Conservation (phyloP, 208 protist genomes). For the Acanthamoeba triangularis region DNA sequence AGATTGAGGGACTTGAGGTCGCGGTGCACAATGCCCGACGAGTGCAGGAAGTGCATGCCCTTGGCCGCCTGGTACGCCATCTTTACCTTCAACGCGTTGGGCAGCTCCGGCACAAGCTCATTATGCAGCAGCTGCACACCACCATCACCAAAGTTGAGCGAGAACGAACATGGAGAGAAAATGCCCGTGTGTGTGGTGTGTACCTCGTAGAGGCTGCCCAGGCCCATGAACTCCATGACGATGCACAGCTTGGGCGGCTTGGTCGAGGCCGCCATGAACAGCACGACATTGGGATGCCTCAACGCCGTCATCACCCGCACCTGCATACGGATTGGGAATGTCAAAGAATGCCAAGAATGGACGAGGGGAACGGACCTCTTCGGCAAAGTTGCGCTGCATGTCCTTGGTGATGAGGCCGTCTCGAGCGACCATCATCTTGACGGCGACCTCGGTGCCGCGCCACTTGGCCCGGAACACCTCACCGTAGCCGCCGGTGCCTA, state of each 20-base stretch:
- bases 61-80: conserved; percentile 44
- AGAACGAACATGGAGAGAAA: background rate
- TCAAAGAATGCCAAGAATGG: background rate
- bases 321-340: background rate
- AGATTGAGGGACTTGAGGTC: conserved; percentile 35
- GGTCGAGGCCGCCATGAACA: conserved; percentile 85
- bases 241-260: conserved; percentile 29
- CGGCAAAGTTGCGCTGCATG: conserved; percentile 4
- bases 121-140: conserved; percentile 17
- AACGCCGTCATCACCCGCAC: conserved; percentile 67
- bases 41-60: conserved; percentile 57
- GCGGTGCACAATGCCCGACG: conserved; percentile 2
- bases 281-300: conserved; percentile 82
- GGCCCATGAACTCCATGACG: conserved; percentile 45
- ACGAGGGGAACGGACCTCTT: background rate
- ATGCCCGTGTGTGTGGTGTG: background rate
- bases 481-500: conserved; percentile 35
- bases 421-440: conserved; percentile 34
- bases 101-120: background rate
- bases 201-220: conserved; percentile 52
- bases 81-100: background rate
- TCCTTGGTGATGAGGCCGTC: background rate
- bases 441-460: conserved; percentile 59
- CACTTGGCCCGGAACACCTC: conserved; percentile 51
- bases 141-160: background rate